Percentiles rank a stretch among this genome's conserved stretches.
phyloP scores from a whole-genome alignment of 208 protist species.

The Entamoeba histolytica region DNA sequence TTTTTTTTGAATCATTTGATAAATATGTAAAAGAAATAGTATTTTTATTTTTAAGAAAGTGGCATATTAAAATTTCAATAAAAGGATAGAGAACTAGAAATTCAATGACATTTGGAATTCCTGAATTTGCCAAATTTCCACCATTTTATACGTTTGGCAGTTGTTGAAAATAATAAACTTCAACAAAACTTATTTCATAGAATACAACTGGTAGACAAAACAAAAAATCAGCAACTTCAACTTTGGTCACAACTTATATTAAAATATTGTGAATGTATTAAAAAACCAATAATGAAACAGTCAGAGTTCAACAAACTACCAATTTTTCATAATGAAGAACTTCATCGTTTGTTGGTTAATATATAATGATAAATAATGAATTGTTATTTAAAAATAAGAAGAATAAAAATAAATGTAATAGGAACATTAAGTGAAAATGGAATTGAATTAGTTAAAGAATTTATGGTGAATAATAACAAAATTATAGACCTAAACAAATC shows the following conservation, averaged over 20 bases:
- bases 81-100: neutral
- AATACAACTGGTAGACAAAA: neutral
- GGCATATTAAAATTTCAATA: too few relatives aligned
- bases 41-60: too few relatives aligned
- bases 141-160: neutral
- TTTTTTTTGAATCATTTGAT: too few relatives aligned
- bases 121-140: neutral
- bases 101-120: neutral
- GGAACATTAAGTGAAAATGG: neutral
- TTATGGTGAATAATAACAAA: neutral
- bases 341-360: neutral
- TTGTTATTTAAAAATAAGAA: too few relatives aligned
- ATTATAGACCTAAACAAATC: neutral
- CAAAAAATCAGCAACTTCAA: neutral
- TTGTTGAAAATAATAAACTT: neutral
- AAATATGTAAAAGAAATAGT: too few relatives aligned
- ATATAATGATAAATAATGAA: too few relatives aligned
- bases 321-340: neutral
- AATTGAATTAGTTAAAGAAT: neutral
- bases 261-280: neutral
- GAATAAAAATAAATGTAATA: too few relatives aligned
- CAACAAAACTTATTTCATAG: neutral
- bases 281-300: neutral
- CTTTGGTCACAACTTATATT: neutral
- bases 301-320: neutral